Conservation (phyloP, 805 yeast species). For the Saturnispora silvae region DNA sequence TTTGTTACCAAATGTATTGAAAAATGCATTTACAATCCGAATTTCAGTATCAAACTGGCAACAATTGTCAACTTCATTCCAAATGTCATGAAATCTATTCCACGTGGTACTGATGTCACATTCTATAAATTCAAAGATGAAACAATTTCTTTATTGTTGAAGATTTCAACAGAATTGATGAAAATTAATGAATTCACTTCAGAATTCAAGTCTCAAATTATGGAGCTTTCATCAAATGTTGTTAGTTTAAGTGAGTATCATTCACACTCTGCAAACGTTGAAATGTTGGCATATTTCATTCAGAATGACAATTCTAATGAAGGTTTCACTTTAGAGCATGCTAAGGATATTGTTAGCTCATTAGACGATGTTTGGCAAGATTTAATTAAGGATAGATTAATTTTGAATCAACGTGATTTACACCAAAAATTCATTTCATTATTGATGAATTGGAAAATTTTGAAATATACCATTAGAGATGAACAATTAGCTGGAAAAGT, state of each 20-base stretch:
- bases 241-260: constrained; percentile 14
- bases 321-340: constrained; percentile 12
- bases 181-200: constrained; percentile 8
- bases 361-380: constrained; percentile 45
- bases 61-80: constrained; percentile 17
- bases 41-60: constrained; percentile 13
- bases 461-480: constrained; percentile 28
- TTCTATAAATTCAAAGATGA: constrained; percentile 36
- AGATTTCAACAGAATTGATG: constrained; percentile 10
- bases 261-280: constrained; percentile 15
- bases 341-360: constrained; percentile 22
- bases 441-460: constrained; percentile 31
- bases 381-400: constrained; percentile 47
- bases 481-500: constrained; percentile 23
- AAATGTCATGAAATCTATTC: constrained; percentile 14
- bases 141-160: constrained; percentile 25
- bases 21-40: constrained; percentile 19
- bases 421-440: constrained; percentile 50
- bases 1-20: constrained; percentile 19
- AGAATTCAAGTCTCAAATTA: constrained; percentile 5
- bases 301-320: constrained; percentile 6
- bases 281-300: constrained; percentile 9
- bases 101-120: constrained; percentile 19
- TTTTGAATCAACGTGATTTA: constrained; percentile 52
- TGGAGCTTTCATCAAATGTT: constrained; percentile 10